A percentile compares a stretch with the other conserved stretches of the same genome.
These are phyloP conservation scores for Vitis rupestris DNA, from an alignment of 164 flowering plant species.

Conservation along the genomic window DNA sequence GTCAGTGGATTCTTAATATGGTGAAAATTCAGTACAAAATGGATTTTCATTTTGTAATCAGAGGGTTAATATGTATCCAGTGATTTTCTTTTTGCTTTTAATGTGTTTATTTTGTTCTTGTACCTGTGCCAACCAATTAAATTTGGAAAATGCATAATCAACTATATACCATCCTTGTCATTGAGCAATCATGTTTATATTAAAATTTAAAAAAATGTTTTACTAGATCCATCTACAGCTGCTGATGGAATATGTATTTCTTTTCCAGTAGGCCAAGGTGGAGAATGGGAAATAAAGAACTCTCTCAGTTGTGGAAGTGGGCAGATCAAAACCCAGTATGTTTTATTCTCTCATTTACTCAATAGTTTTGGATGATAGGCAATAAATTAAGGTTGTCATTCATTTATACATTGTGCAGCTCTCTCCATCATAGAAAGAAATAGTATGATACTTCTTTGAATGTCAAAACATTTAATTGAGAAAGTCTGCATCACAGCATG, in stretches of 20 bases:
- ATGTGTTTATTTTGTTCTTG: neutral
- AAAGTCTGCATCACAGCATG: too few species aligned
- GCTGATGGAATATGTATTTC: neutral
- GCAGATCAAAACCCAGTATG: slow-evolving; percentile 90
- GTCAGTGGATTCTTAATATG: too few species aligned
- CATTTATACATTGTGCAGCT: neutral
- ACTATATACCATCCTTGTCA: too few species aligned
- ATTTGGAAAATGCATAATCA: too few species aligned
- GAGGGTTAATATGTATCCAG: too few species aligned
- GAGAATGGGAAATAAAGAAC: slow-evolving; percentile 97
- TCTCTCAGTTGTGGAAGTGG: slow-evolving; percentile 97
- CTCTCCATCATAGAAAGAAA: too few species aligned
- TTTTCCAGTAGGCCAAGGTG: slow-evolving; percentile 69
- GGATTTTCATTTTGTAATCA: too few species aligned
- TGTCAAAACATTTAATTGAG: too few species aligned
- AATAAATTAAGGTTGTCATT: neutral
- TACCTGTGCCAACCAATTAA: too few species aligned
- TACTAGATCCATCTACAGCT: slow-evolving; percentile 2
- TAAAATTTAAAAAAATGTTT: neutral
- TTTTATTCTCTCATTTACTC: slow-evolving; percentile 1
- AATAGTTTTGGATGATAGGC: neutral
- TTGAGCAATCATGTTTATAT: too few species aligned
- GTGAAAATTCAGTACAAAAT: too few species aligned
- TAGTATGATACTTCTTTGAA: too few species aligned
- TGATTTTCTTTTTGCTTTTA: neutral